A percentile compares a stretch with the other conserved stretches of the same genome.
These are phyloP conservation scores for Neoboletus subvelutipes DNA, from an alignment of 768 basidiomycete species.

Conservation along the genomic window DNA sequence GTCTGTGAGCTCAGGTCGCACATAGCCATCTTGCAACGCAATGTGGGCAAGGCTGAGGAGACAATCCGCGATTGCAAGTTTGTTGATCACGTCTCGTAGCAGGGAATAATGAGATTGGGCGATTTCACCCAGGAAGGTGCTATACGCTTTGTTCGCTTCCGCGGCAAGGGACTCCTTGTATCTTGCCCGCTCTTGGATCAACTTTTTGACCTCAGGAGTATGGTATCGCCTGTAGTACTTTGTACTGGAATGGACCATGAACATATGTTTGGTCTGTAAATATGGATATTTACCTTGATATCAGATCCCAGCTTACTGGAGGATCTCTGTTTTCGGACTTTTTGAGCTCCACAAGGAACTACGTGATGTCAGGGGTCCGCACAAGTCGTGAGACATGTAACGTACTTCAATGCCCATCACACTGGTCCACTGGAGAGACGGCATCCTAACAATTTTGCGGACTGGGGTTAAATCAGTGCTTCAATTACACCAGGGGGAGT, in stretches of 20 bases:
- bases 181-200: conserved; percentile 71
- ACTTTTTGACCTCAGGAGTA: conserved; percentile 59
- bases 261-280: neutral
- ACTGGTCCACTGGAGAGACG: conserved; percentile 68
- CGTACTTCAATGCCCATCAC: conserved; percentile 69
- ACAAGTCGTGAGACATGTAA: neutral
- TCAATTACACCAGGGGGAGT: neutral
- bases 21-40: conserved; percentile 73
- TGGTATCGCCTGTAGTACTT: conserved; percentile 72
- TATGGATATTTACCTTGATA: conserved; percentile 52
- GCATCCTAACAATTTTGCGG: conserved; percentile 68
- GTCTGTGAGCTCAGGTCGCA: conserved; percentile 71
- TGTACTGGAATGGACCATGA: conserved; percentile 48
- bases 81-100: conserved; percentile 73
- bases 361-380: neutral
- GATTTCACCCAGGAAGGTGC: conserved; percentile 69
- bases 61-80: conserved; percentile 85
- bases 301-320: conserved; percentile 58
- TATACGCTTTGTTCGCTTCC: conserved; percentile 65
- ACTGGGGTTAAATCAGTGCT: conserved; percentile 41
- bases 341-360: conserved; percentile 83
- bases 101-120: conserved; percentile 63
- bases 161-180: conserved; percentile 69
- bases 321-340: conserved; percentile 48
- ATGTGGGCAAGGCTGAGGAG: conserved; percentile 81